phyloP scores from a whole-genome alignment of 768 basidiomycete species.

The Hypholoma fasciculare region DNA sequence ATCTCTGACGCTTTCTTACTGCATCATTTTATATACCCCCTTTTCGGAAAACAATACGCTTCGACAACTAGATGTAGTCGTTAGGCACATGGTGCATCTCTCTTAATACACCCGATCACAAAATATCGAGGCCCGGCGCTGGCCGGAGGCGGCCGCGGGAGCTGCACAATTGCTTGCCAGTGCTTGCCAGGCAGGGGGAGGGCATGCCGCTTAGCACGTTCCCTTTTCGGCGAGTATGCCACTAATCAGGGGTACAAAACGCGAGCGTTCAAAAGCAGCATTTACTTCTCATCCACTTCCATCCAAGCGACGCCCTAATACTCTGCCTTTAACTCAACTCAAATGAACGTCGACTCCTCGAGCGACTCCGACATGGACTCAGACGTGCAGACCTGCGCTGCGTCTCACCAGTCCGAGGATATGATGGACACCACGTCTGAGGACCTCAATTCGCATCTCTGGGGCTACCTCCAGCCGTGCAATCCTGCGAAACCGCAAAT shows the following conservation, averaged over 20 bases:
- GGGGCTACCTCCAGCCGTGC: background rate
- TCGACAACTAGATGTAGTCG: background rate
- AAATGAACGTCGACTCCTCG: background rate
- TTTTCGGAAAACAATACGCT: background rate
- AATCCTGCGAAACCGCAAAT: background rate
- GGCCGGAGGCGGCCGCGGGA: background rate
- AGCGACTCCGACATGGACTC: background rate
- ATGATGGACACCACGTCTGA: background rate
- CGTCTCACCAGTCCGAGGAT: background rate
- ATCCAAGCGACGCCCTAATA: background rate
- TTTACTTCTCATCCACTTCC: background rate
- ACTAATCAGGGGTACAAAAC: background rate
- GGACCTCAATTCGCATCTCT: background rate
- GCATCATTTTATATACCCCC: conserved; percentile 5
- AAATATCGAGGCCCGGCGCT: background rate
- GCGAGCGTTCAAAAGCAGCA: background rate
- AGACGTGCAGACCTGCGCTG: background rate
- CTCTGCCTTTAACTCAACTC: background rate
- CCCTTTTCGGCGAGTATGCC: background rate
- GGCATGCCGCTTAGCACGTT: background rate
- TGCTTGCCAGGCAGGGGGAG: too few species aligned
- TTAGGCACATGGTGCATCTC: background rate
- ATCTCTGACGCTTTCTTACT: background rate
- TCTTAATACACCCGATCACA: background rate
- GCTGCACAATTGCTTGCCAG: background rate